Evolutionary conservation across 192 early-diverging fungal genomes (phyloP), one percentile per base, ranked within the genome.

Genomic region (Fimicolochytrium jonesii): DNA sequence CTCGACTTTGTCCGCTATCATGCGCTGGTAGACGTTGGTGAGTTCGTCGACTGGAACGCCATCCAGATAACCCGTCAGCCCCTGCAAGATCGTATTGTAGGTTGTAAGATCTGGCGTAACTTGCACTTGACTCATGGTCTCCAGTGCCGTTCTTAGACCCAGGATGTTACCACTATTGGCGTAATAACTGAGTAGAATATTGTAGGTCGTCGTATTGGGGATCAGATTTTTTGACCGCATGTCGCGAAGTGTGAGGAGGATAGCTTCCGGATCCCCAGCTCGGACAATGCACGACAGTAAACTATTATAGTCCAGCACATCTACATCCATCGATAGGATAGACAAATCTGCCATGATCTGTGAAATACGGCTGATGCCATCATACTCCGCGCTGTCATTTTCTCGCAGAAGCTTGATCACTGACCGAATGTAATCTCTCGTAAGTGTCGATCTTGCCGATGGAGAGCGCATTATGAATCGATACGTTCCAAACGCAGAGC

Each of bases 1-100:
- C 0, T 31, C 10, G n/a, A 64, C 34, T n/a, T 29, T 28, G 20
- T 64, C 51, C 13, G 35, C 51, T 45, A 56, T 52, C 62, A 64
- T 64, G 6, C 10, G 18, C 33, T 45, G 37, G 34, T 56, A 20
- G 6, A 53, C 49, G 15, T 11, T 6, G n/a, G 39, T 15, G 15
- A 64, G 15, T 22, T 56, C 62, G 2, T 1, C 36, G 20, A 26
- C 29, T 2, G 46, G 4, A 26, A 11, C n/a, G 23, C 17, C 35
- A n/a, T 48, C 60, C 30, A 32, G 11, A 5, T 36, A 5, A 9
- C n/a, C 22, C 30, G 60, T 10, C 33, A 64, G 32, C 18, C 29
- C 53, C 15, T 18, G 17, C 9, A 64, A 37, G n/a, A 64, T 29
- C 3, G 52, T 64, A 39, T 64, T 64, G 41, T 56, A 64, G n/a